Evolutionary conservation across 768 basidiomycete species (phyloP), one percentile per base, ranked within the genome.

Genomic region (Piloderma croceum): DNA sequence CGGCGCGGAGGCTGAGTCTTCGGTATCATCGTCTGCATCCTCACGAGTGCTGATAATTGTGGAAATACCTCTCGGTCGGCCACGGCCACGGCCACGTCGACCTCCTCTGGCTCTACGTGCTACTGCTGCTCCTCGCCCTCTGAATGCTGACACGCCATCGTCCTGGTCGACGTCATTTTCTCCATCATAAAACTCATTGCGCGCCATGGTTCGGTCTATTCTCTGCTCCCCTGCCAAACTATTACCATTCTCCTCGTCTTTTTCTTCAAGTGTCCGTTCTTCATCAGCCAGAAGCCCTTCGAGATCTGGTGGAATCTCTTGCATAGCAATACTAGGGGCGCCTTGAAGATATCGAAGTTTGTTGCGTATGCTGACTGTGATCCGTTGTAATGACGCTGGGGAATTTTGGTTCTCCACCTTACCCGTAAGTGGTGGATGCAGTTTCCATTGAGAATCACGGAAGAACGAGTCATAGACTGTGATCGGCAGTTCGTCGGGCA

Each of bases 321-420:
- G 88, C 88, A 98, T 87, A 49, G 81, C 81, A 7, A 98, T 90
- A 56, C 89, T 91, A n/a, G 94, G 94, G 31, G 94, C 96, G 23
- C 93, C 92, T 45, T 92, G 85, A 11, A 98, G 68, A 59, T 91
- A 97, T 22, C 94, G 73, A 32, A 99, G 67, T 60, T 94, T 92
- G 53, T 84, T 90, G 20, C 83, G 77, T 34, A 93, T 83, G 45
- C 73, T 81, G 43, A 86, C 71, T n/a, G 86, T 81, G 49, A 98
- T 93, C 34, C 83, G 79, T 57, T 96, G 90, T 22, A 99, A 64
- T 3, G 81, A 82, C 3, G 81, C 76, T 0, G 83, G 67, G 0
- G 89, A 81, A 56, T 99, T 99, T 54, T 87, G 81, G 61, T 99
- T 97, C 50, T 94, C 89, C 44, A 96, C 89, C 41, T 84, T 88